A percentile compares a stretch with the other conserved stretches of the same genome.
Evolutionary conservation across 192 early-diverging fungal genomes (phyloP).

Genomic region (Ramicandelaber brevisporus): DNA sequence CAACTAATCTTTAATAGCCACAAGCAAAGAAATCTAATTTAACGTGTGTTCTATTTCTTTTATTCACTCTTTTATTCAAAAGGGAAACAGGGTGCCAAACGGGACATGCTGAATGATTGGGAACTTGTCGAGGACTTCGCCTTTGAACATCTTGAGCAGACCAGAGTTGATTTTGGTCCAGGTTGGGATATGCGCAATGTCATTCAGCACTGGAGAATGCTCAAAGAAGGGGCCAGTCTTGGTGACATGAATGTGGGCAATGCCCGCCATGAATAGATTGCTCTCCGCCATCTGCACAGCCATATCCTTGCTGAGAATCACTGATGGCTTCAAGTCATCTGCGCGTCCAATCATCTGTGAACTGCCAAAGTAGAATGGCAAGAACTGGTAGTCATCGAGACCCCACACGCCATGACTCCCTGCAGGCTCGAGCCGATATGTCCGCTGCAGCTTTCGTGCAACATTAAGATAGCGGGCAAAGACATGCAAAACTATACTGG

Average conservation of each 20-base stretch:
- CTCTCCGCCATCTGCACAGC: slow-evolving; percentile 31
- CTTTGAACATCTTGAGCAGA: slow-evolving; percentile 50
- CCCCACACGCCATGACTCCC: slow-evolving; percentile 96
- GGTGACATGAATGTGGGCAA: slow-evolving; percentile 46
- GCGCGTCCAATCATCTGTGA: slow-evolving; percentile 46
- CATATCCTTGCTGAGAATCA: slow-evolving; percentile 30
- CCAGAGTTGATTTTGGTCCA: slow-evolving; percentile 55
- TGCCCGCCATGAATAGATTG: slow-evolving; percentile 68
- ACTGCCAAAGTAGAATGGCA: slow-evolving; percentile 85
- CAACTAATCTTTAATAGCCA: too few relatives aligned
- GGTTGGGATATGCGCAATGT: slow-evolving; percentile 39
- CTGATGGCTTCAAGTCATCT: slow-evolving; percentile 35
- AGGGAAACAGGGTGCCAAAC: slow-evolving; percentile 36
- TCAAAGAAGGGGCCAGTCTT: slow-evolving; percentile 49
- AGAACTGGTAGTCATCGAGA: slow-evolving; percentile 88
- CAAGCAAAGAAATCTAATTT: too few relatives aligned
- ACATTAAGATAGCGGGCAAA: slow-evolving; percentile 60
- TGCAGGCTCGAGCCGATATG: slow-evolving; percentile 79
- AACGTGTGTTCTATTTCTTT: too few relatives aligned
- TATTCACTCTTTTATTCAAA: slow-evolving; percentile 6
- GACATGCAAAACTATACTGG: slow-evolving; percentile 40
- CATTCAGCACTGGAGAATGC: slow-evolving; percentile 52
- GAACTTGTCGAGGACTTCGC: slow-evolving; percentile 44
- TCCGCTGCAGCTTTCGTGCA: slow-evolving; percentile 50
- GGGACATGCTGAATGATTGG: slow-evolving; percentile 58